Conservation (phyloP, 1,284 basidiomycete genomes). For the Ceratobasidium sp. region DNA sequence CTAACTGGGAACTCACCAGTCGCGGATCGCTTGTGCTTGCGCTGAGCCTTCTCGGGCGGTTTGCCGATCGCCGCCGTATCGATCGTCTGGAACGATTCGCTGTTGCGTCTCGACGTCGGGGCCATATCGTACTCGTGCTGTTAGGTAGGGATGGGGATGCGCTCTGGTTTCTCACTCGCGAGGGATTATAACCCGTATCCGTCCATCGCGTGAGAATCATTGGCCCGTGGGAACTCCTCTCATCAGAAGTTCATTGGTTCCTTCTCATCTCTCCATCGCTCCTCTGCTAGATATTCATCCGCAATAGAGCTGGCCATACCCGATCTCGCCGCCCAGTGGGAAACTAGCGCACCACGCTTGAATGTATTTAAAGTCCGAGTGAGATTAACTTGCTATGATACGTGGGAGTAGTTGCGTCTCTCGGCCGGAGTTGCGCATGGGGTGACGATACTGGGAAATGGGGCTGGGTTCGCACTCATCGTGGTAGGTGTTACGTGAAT, state of each 20-base stretch:
- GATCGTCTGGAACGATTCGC: constrained; percentile 54
- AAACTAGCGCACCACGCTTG: too few species aligned
- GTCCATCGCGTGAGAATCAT: too few species aligned
- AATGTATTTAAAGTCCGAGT: too few species aligned
- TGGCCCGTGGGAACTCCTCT: too few species aligned
- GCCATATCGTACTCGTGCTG: neutral
- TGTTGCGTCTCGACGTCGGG: constrained; percentile 8
- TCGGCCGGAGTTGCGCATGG: too few species aligned
- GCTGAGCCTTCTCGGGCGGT: constrained; percentile 57
- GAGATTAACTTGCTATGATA: too few species aligned
- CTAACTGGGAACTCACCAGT: constrained; percentile 62
- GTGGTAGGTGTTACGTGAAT: too few species aligned
- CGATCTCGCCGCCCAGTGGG: too few species aligned
- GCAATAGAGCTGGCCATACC: too few species aligned
- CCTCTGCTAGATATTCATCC: neutral
- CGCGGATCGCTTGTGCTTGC: constrained; percentile 76
- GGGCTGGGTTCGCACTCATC: too few species aligned
- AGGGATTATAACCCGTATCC: neutral
- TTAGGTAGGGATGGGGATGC: neutral
- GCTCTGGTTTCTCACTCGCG: neutral
- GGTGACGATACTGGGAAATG: too few species aligned
- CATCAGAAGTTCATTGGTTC: neutral
- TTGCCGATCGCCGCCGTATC: constrained; percentile 65
- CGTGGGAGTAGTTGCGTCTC: too few species aligned
- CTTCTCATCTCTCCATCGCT: neutral